Conservation (phyloP, 1,284 basidiomycete species). For the Inonotus hispidus region DNA sequence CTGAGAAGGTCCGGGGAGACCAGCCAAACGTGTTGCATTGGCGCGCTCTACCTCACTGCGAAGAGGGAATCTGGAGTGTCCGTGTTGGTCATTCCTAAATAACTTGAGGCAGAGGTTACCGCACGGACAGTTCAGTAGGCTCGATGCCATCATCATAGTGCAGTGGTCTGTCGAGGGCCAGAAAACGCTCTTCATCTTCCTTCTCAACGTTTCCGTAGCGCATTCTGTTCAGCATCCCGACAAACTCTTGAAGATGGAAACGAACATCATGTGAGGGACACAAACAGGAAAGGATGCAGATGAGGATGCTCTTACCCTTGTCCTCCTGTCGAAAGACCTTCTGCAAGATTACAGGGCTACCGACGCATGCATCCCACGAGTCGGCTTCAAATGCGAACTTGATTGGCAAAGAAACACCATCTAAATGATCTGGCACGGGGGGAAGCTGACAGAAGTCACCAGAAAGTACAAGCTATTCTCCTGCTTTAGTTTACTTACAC, state of each 20-base stretch:
- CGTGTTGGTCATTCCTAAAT: slow-evolving; percentile 3
- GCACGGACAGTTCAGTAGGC: slow-evolving; percentile 72
- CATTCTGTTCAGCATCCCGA: slow-evolving; percentile 72
- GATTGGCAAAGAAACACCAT: slow-evolving; percentile 34
- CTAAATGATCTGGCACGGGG: slow-evolving; percentile 61
- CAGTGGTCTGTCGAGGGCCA: slow-evolving; percentile 53
- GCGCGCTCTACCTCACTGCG: slow-evolving; percentile 76
- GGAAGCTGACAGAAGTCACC: slow-evolving; percentile 95
- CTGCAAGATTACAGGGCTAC: slow-evolving; percentile 52
- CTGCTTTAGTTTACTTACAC: slow-evolving; percentile 12
- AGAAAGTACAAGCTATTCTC: slow-evolving; percentile 65
- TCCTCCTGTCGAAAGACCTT: slow-evolving; percentile 66
- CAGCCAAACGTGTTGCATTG: slow-evolving; percentile 43
- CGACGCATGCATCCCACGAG: slow-evolving; percentile 60
- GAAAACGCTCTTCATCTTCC: slow-evolving; percentile 51
- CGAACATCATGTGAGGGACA: neutral
- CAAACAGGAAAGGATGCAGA: neutral
- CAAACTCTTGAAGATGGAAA: slow-evolving; percentile 39
- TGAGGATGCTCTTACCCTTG: slow-evolving; percentile 39
- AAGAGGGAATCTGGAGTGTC: slow-evolving; percentile 59
- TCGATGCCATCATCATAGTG: slow-evolving; percentile 67
- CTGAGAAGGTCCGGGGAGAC: slow-evolving; percentile 28
- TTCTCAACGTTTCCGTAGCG: slow-evolving; percentile 48
- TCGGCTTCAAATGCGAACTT: slow-evolving; percentile 83
- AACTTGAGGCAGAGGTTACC: slow-evolving; percentile 1